A percentile compares a stretch with the other conserved stretches of the same genome.
phyloP scores from a whole-genome alignment of 1,284 basidiomycete species.

The Ustilago hordei region DNA sequence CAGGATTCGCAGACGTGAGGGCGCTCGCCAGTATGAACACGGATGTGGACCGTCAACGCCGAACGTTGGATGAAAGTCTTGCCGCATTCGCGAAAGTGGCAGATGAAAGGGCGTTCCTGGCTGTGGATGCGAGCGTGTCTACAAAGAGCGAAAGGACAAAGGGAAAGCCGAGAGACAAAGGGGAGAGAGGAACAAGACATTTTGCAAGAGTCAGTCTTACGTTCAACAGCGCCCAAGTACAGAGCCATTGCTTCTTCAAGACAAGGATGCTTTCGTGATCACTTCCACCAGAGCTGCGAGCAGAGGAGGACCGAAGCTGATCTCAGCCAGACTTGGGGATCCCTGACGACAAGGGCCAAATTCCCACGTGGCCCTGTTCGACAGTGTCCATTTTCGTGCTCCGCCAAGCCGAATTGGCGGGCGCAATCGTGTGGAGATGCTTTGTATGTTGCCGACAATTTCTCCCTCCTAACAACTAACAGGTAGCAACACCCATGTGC shows the following conservation, averaged over 20 bases:
- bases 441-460: not conserved
- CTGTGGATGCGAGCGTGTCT: constrained; percentile 66
- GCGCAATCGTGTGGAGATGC: constrained; percentile 21
- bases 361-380: constrained; percentile 36
- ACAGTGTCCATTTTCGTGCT: constrained; percentile 12
- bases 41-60: constrained; percentile 83
- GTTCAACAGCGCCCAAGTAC: not conserved
- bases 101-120: constrained; percentile 63
- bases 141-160: constrained; percentile 1
- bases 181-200: not conserved
- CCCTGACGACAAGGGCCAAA: constrained; percentile 2
- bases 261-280: no score
- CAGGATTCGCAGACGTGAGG: constrained; percentile 82
- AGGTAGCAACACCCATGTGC: not conserved
- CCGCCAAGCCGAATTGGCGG: not conserved
- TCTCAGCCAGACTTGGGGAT: no score
- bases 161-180: constrained; percentile 2
- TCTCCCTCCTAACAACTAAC: no score
- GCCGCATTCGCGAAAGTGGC: constrained; percentile 58
- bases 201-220: not conserved
- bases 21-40: constrained; percentile 83
- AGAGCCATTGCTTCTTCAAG: no score
- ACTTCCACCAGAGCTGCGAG: no score
- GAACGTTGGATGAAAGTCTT: constrained; percentile 68
- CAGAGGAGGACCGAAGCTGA: no score